phyloP scores from a whole-genome alignment of 2,329 filamentous ascomycete genomes.

The Aspergillus carbonarius region DNA sequence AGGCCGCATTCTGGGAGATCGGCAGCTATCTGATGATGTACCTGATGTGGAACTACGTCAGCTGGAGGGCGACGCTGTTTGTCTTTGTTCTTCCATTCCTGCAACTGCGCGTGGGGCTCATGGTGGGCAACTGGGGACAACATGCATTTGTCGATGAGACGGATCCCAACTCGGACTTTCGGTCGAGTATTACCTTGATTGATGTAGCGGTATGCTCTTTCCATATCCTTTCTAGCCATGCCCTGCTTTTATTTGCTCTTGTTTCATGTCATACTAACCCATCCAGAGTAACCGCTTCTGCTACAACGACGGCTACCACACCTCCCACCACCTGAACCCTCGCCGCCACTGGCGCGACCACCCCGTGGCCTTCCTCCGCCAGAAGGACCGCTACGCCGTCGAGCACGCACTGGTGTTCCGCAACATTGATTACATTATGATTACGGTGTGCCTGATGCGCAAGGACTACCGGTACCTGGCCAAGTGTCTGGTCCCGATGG shows the following conservation, averaged over 20 bases:
- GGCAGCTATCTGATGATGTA: slow-evolving; percentile 56
- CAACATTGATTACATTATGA: slow-evolving; percentile 77
- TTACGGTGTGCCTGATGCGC: slow-evolving; percentile 65
- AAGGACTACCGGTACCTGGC: slow-evolving; percentile 73
- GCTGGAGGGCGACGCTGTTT: slow-evolving; percentile 60
- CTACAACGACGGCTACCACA: slow-evolving; percentile 82
- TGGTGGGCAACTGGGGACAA: slow-evolving; percentile 83
- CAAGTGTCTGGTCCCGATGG: slow-evolving; percentile 70
- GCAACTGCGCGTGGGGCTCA: slow-evolving; percentile 67
- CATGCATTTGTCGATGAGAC: slow-evolving; percentile 76
- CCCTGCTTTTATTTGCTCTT: background rate
- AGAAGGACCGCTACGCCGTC: slow-evolving; percentile 64
- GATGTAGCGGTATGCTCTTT: slow-evolving; percentile 67
- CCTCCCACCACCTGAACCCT: slow-evolving; percentile 48
- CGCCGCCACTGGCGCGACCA: slow-evolving; percentile 77
- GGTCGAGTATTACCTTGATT: slow-evolving; percentile 75
- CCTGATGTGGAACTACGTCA: slow-evolving; percentile 50
- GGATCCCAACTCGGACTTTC: slow-evolving; percentile 74
- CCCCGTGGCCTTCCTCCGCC: slow-evolving; percentile 68
- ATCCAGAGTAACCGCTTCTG: slow-evolving; percentile 73
- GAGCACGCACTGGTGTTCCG: slow-evolving; percentile 74
- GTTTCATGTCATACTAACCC: background rate
- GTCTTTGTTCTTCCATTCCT: slow-evolving; percentile 66
- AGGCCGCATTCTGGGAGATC: slow-evolving; percentile 62
- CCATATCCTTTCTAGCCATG: background rate